Conservation (phyloP, 805 yeast genomes). For the Vanderwaltozyma polyspora region DNA sequence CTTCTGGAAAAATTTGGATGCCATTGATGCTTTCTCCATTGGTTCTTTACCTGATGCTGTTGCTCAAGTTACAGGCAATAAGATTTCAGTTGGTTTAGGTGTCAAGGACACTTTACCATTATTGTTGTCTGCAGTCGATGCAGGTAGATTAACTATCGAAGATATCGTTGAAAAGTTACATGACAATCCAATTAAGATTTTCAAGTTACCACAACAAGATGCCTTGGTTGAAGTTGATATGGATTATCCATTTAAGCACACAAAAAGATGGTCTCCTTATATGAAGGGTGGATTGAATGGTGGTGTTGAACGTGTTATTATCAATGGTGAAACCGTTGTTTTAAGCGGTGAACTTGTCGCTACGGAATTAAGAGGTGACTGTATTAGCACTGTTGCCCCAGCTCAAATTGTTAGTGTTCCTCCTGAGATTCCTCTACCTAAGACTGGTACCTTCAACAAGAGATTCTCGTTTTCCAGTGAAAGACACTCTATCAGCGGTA, state of each 20-base stretch:
- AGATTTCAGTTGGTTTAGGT: constrained; percentile 62
- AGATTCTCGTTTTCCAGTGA: constrained; percentile 44
- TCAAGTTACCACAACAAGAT: constrained; percentile 65
- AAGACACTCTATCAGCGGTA: constrained; percentile 28
- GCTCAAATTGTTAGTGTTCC: constrained; percentile 19
- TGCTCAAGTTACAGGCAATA: constrained; percentile 52
- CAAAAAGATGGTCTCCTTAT: constrained; percentile 45
- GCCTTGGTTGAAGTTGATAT: constrained; percentile 72
- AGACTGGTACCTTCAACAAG: constrained; percentile 28
- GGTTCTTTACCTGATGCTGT: constrained; percentile 69
- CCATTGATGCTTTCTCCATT: constrained; percentile 77
- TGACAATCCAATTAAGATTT: constrained; percentile 70
- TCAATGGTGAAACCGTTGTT: constrained; percentile 68
- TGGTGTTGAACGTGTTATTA: constrained; percentile 77
- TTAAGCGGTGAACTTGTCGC: constrained; percentile 70
- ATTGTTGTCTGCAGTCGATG: constrained; percentile 67
- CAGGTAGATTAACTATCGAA: constrained; percentile 56
- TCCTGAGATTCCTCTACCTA: constrained; percentile 29
- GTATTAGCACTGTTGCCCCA: constrained; percentile 36
- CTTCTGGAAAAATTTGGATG: constrained; percentile 63
- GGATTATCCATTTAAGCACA: constrained; percentile 44
- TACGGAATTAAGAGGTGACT: constrained; percentile 50
- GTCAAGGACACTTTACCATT: constrained; percentile 73
- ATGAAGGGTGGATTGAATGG: constrained; percentile 50
- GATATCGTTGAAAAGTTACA: constrained; percentile 68